Evolutionary conservation across 1,284 basidiomycete genomes (phyloP).

Genomic region (Ceratobasidium sp.): DNA sequence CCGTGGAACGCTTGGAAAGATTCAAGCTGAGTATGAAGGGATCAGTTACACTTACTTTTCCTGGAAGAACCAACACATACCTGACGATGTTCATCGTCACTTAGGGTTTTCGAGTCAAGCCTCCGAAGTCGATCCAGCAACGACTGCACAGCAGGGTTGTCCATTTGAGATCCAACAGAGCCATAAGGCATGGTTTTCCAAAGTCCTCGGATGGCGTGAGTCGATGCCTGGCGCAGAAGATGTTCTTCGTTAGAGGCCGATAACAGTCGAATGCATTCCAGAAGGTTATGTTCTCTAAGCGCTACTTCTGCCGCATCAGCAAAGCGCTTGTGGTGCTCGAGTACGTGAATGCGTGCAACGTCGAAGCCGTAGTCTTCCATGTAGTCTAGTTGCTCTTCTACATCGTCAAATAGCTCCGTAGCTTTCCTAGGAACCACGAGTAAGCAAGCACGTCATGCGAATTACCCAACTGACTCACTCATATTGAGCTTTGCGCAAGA

Average conservation of each 20-base stretch:
- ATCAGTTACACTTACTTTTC: not conserved
- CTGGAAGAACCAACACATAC: not conserved
- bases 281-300: constrained; percentile 61
- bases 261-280: constrained; percentile 26
- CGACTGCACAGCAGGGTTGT: not conserved
- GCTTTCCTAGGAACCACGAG: constrained; percentile 56
- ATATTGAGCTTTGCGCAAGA: constrained; percentile 62
- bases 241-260: too few relatives aligned
- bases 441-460: constrained; percentile 51
- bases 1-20: not conserved
- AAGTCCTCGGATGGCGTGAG: too few relatives aligned
- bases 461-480: constrained; percentile 58
- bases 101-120: not conserved
- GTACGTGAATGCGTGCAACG: constrained; percentile 63
- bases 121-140: not conserved
- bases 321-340: constrained; percentile 62
- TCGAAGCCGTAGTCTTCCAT: constrained; percentile 69
- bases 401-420: constrained; percentile 62
- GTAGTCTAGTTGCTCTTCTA: constrained; percentile 66
- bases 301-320: constrained; percentile 70
- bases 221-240: too few relatives aligned
- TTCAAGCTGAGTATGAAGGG: not conserved
- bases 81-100: not conserved
- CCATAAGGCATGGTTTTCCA: too few relatives aligned
- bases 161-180: too few relatives aligned